These are phyloP conservation scores for Penium margaritaceum DNA, from an alignment of 139 green algal genomes.

Conservation along the genomic window DNA sequence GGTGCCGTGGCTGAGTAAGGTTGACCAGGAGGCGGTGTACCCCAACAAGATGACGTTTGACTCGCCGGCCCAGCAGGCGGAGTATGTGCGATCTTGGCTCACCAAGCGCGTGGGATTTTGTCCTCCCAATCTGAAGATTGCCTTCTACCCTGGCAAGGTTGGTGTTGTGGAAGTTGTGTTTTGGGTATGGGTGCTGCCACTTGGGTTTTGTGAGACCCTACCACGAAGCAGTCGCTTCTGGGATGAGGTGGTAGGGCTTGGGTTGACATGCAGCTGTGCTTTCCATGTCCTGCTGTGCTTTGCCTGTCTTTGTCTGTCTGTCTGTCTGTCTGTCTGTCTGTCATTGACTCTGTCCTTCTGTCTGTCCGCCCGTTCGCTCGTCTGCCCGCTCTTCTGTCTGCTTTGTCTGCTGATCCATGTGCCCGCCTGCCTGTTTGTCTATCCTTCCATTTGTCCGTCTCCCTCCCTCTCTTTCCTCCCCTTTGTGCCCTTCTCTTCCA, in stretches of 20 bases:
- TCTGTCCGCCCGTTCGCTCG: not conserved
- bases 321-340: too few species aligned
- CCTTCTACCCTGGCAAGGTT: slow-evolving; percentile 63
- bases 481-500: not conserved
- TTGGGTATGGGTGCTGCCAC: too few species aligned
- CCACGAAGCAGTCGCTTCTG: too few species aligned
- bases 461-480: not conserved
- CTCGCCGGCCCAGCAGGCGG: slow-evolving; percentile 71
- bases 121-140: slow-evolving; percentile 83
- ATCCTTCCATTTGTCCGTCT: not conserved
- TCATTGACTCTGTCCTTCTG: too few species aligned
- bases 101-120: slow-evolving; percentile 78
- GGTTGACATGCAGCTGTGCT: too few species aligned
- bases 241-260: too few species aligned
- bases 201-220: too few species aligned
- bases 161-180: too few species aligned
- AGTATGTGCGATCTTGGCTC: slow-evolving; percentile 83
- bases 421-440: not conserved
- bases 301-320: too few species aligned
- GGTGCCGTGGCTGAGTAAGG: slow-evolving; percentile 78
- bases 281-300: too few species aligned
- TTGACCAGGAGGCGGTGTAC: slow-evolving; percentile 86
- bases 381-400: too few species aligned
- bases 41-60: slow-evolving; percentile 79
- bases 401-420: not conserved